Conservation (phyloP, 192 early-diverging fungal species). For the Neocallimastix lanati region DNA sequence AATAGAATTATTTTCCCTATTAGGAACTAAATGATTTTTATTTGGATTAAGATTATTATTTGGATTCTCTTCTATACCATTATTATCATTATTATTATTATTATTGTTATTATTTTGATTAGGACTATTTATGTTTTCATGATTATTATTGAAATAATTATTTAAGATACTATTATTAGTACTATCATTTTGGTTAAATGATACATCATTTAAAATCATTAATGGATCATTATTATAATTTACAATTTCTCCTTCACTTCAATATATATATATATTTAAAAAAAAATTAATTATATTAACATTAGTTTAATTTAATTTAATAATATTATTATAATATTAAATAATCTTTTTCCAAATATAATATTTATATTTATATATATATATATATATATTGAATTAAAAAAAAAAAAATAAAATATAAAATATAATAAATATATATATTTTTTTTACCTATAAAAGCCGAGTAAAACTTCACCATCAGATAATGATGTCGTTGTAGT, state of each 20-base stretch:
- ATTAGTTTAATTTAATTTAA: no score
- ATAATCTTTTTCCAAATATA: no score
- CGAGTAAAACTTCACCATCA: neutral
- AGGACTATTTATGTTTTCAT: neutral
- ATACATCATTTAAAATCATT: neutral
- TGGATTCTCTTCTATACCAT: neutral
- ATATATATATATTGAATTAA: no score
- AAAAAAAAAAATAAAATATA: no score
- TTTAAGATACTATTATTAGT: neutral
- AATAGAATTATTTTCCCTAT: no score
- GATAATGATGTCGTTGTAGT: neutral
- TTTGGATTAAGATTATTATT: no score
- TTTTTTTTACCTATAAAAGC: neutral
- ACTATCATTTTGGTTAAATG: neutral
- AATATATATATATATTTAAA: neutral
- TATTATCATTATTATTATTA: neutral
- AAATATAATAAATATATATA: neutral
- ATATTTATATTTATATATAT: no score
- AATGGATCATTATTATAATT: neutral
- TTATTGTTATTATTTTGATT: neutral
- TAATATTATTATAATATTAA: no score
- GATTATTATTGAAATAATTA: neutral
- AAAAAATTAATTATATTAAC: no score
- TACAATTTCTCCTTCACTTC: neutral
- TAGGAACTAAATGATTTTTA: no score